phyloP scores from a whole-genome alignment of 306 rosid species.

The Lathyrus aphaca region DNA sequence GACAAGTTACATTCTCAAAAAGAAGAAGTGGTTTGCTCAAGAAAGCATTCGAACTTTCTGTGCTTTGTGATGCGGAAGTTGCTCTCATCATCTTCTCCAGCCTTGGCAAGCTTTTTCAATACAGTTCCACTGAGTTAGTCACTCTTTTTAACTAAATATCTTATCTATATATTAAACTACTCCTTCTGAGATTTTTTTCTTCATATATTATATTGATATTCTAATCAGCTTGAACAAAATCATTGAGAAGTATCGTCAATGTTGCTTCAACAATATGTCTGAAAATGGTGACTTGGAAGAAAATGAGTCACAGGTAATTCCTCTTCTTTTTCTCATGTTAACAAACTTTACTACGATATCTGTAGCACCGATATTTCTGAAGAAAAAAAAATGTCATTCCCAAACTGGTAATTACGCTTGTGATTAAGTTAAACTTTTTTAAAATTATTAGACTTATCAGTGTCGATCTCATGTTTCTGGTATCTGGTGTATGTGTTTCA shows the following conservation, averaged over 20 bases:
- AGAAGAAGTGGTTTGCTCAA: slow-evolving; percentile 73
- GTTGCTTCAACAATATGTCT: slow-evolving; percentile 45
- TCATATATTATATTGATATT: not conserved
- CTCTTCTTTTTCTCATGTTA: not conserved
- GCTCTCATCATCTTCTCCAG: slow-evolving; percentile 74
- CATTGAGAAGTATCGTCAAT: slow-evolving; percentile 68
- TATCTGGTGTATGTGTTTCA: too few species aligned
- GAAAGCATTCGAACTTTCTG: slow-evolving; percentile 81
- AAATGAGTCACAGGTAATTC: slow-evolving; percentile 59
- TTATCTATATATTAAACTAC: too few species aligned
- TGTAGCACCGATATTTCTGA: too few species aligned
- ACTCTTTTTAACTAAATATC: not conserved
- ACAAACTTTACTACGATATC: not conserved
- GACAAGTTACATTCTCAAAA: slow-evolving; percentile 89
- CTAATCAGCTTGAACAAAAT: slow-evolving; percentile 53
- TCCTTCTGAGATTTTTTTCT: too few species aligned
- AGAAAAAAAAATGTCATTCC: too few species aligned
- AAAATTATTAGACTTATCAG: too few species aligned
- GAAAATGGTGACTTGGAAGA: slow-evolving; percentile 40
- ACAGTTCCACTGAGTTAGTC: slow-evolving; percentile 59
- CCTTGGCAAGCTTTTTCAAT: slow-evolving; percentile 77
- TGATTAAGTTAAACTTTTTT: too few species aligned
- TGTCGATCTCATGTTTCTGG: too few species aligned
- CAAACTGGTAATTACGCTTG: too few species aligned
- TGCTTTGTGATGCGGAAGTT: slow-evolving; percentile 78